Evolutionary conservation across 2,329 filamentous ascomycete genomes (phyloP).

Genomic region (Trichoderma polysporum): DNA sequence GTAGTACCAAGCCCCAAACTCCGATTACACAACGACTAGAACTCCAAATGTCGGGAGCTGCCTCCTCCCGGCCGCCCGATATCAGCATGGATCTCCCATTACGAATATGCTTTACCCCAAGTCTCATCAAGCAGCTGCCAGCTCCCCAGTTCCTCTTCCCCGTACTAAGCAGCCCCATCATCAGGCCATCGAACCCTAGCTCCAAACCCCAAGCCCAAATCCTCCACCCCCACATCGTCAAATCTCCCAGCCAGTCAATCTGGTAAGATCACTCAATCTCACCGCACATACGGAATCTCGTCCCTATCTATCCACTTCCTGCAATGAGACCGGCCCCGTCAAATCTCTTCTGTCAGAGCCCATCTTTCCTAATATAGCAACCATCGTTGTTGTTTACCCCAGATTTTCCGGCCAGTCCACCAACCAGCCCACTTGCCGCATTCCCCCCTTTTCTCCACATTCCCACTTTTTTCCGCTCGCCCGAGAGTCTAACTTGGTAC

Average conservation of each 20-base stretch:
- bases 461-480: slow-evolving; percentile 1
- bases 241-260: background rate
- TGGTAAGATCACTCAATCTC: background rate
- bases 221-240: background rate
- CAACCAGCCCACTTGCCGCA: background rate
- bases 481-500: slow-evolving; percentile 1
- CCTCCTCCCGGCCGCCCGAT: background rate
- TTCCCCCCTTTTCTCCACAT: background rate
- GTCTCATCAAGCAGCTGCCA: background rate
- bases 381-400: background rate
- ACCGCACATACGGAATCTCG: background rate
- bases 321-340: background rate
- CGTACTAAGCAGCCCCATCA: background rate
- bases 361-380: background rate
- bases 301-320: background rate
- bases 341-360: background rate
- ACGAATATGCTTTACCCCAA: background rate
- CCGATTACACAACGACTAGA: background rate
- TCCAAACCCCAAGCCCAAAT: background rate
- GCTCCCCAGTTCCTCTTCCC: background rate
- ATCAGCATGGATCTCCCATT: background rate
- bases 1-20: background rate
- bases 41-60: background rate
- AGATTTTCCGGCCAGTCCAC: background rate
- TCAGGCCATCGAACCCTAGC: background rate